Percentiles rank a stretch among this genome's conserved stretches.
These are phyloP conservation scores for Epicoccum nigrum DNA, from an alignment of 2,329 filamentous ascomycete species.

Conservation along the genomic window DNA sequence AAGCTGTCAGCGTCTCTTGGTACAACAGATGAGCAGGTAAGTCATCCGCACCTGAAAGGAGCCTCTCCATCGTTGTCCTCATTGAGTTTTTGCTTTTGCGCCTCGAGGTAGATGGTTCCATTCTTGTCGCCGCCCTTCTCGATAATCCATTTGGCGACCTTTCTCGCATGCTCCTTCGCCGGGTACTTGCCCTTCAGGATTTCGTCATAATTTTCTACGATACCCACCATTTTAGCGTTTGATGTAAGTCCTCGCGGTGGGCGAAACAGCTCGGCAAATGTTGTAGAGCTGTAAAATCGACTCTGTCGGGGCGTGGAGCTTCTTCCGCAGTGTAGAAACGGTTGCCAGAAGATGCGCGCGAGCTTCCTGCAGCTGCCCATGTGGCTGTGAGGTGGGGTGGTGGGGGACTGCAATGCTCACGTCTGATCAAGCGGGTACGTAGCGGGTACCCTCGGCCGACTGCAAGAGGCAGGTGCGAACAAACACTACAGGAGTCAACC, in stretches of 20 bases:
- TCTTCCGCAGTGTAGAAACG: conserved; percentile 14
- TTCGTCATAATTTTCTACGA: conserved; percentile 42
- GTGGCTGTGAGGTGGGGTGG: conserved; percentile 32
- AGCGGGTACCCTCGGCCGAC: conserved; percentile 10
- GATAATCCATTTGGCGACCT: conserved; percentile 80
- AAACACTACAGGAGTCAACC: neutral
- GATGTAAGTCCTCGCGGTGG: conserved; percentile 13
- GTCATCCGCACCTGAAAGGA: conserved; percentile 72
- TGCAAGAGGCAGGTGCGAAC: conserved; percentile 29
- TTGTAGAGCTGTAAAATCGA: conserved; percentile 2
- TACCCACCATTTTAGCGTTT: conserved; percentile 37
- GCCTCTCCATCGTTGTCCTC: conserved; percentile 88
- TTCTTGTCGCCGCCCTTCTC: conserved; percentile 66
- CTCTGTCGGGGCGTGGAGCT: conserved; percentile 10
- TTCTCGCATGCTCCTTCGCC: conserved; percentile 82
- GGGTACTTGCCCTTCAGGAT: conserved; percentile 69
- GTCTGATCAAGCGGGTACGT: conserved; percentile 28
- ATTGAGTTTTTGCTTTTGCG: conserved; percentile 76
- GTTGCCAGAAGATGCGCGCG: conserved; percentile 21
- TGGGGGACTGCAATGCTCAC: conserved; percentile 23
- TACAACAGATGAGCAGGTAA: neutral
- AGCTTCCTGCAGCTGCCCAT: conserved; percentile 26
- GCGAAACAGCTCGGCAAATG: conserved; percentile 7
- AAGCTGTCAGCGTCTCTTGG: neutral
- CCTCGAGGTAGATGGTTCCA: conserved; percentile 87